These are phyloP conservation scores for Xerocomus potaroensis DNA, from an alignment of 768 basidiomycete genomes.

Conservation along the genomic window DNA sequence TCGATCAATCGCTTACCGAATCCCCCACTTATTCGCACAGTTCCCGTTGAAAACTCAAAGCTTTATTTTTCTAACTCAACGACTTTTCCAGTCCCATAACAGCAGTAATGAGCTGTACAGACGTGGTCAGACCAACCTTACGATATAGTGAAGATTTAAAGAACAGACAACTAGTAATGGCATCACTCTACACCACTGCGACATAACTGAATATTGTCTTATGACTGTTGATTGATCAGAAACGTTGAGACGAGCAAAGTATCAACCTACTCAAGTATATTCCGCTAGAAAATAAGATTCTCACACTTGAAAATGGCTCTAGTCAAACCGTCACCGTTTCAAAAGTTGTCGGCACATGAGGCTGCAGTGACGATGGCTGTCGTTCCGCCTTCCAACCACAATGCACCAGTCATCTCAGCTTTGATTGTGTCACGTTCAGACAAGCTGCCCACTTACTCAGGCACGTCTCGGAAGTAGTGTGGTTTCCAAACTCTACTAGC, in stretches of 20 bases:
- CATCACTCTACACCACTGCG: neutral
- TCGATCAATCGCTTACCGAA: slow-evolving; percentile 3
- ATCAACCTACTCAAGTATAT: slow-evolving; percentile 6
- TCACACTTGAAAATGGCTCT: slow-evolving; percentile 1
- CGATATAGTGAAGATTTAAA: neutral
- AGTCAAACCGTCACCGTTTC: neutral
- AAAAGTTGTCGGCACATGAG: neutral
- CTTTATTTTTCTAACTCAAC: neutral
- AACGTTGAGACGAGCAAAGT: neutral
- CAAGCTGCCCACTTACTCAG: neutral
- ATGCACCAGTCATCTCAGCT: neutral
- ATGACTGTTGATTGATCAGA: neutral
- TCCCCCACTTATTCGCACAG: slow-evolving; percentile 1
- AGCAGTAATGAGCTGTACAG: slow-evolving; percentile 1
- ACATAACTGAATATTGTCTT: slow-evolving; percentile 4
- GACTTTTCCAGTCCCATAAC: slow-evolving; percentile 2
- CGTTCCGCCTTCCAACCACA: slow-evolving; percentile 1
- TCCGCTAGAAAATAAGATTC: slow-evolving; percentile 3
- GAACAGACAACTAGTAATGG: slow-evolving; percentile 5
- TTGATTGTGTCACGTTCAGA: neutral
- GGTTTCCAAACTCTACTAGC: slow-evolving; percentile 3
- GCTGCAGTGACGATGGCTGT: neutral
- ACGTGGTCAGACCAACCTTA: neutral
- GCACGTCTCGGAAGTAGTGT: neutral
- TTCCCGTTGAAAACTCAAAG: neutral